Conservation (phyloP, 495 filamentous ascomycete genomes). For the Echria macrotheca region DNA sequence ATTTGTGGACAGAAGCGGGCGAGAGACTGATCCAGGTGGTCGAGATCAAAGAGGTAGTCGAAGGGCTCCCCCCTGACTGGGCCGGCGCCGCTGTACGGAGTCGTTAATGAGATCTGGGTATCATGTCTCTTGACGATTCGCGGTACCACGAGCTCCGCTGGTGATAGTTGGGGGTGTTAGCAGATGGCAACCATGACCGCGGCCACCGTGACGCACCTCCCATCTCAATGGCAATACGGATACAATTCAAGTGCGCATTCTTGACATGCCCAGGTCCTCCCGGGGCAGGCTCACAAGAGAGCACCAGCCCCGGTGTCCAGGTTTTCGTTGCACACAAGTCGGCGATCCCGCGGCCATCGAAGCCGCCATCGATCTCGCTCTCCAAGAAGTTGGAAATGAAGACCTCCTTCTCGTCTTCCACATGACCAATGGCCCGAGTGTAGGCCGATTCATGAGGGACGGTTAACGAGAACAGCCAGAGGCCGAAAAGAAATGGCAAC, state of each 20-base stretch:
- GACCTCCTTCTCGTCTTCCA: slow-evolving; percentile 18
- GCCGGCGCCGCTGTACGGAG: slow-evolving; percentile 10
- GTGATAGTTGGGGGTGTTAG: not conserved
- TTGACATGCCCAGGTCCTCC: slow-evolving; percentile 28
- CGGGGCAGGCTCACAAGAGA: slow-evolving; percentile 25
- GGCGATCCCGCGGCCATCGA: slow-evolving; percentile 22
- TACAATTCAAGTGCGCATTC: slow-evolving; percentile 32
- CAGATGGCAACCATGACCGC: not conserved
- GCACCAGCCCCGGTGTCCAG: slow-evolving; percentile 27
- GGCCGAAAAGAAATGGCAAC: slow-evolving; percentile 12
- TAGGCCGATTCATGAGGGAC: slow-evolving; percentile 13
- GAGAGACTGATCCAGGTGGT: slow-evolving; percentile 28
- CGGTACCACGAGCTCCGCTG: slow-evolving; percentile 29
- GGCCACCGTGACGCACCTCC: slow-evolving; percentile 21
- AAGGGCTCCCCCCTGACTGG: slow-evolving; percentile 18
- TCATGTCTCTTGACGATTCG: slow-evolving; percentile 19
- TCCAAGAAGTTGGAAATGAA: slow-evolving; percentile 28
- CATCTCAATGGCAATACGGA: slow-evolving; percentile 35
- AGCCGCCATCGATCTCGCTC: slow-evolving; percentile 27
- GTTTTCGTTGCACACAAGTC: slow-evolving; percentile 25
- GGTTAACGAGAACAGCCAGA: slow-evolving; percentile 16
- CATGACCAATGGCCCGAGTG: slow-evolving; percentile 14
- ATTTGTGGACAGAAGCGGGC: slow-evolving; percentile 31
- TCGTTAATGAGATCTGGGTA: slow-evolving; percentile 5
- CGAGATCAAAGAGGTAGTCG: slow-evolving; percentile 32